phyloP scores from a whole-genome alignment of 2,329 filamentous ascomycete species.

The Zelopaecilomyces penicillatus region DNA sequence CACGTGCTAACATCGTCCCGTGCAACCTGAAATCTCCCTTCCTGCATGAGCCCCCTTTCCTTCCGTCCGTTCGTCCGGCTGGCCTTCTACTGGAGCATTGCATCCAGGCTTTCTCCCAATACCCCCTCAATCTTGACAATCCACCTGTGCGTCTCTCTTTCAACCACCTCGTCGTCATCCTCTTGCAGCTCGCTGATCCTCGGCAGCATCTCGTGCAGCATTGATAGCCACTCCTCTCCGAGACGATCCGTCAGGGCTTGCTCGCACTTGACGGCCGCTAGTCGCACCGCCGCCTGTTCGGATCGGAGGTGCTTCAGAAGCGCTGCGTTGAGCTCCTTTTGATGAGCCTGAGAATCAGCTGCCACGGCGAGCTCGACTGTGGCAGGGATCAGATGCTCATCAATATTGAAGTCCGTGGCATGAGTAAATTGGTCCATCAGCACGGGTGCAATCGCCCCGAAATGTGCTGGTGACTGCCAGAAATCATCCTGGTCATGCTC shows the following conservation, averaged over 20 bases:
- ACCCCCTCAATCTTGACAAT: slow-evolving; percentile 84
- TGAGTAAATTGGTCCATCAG: slow-evolving; percentile 59
- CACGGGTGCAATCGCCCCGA: slow-evolving; percentile 60
- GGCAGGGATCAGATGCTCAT: slow-evolving; percentile 57
- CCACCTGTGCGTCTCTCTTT: slow-evolving; percentile 83
- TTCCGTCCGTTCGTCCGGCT: no score
- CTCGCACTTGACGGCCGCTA: slow-evolving; percentile 77
- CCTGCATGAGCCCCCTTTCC: slow-evolving; percentile 12
- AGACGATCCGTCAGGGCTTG: slow-evolving; percentile 69
- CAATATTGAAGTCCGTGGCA: slow-evolving; percentile 35
- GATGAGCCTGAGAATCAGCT: slow-evolving; percentile 78
- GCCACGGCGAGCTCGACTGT: slow-evolving; percentile 73
- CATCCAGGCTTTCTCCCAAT: slow-evolving; percentile 81
- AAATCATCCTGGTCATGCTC: slow-evolving; percentile 89
- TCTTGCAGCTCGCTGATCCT: slow-evolving; percentile 94
- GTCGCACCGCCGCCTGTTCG: slow-evolving; percentile 60
- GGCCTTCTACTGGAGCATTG: slow-evolving; percentile 69
- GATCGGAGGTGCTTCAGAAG: slow-evolving; percentile 73
- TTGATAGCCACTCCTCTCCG: slow-evolving; percentile 86
- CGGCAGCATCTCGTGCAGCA: slow-evolving; percentile 91
- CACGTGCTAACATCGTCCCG: no score
- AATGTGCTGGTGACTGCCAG: slow-evolving; percentile 89
- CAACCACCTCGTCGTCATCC: slow-evolving; percentile 90
- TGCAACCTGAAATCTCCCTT: no score
- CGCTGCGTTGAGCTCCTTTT: slow-evolving; percentile 75